Base-by-base conservation (phyloP, 306 rosid genomes). In the Inga leiocalycina region DNA sequence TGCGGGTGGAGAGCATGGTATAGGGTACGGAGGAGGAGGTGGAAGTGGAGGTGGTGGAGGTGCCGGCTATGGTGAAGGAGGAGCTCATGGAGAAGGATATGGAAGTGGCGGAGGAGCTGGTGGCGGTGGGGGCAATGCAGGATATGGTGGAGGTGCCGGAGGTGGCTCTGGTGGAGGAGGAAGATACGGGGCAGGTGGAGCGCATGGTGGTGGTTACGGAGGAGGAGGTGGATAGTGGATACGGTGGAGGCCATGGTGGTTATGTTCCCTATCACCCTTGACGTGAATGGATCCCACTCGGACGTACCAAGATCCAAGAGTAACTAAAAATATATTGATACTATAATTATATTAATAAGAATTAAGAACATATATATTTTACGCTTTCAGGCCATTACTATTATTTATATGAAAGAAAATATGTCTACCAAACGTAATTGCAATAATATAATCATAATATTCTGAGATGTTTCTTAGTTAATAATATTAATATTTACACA, bases 181-280 rank as follows among this genome's bases (percentile, higher is more conserved):
- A 7, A 85, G 84, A 12, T 77, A 77, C 1, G 81, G 81, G 4
- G 61, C 20, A 49, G 85, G 80, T 5, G 81, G 61, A 7, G 84
- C 54, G 24, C 71, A 70, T 57, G 77, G 83, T 30, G 81, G 81
- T 12, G 87, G 87, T 8, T 75, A 54, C 1, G 86, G 89, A 13
- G 80, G 84, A 13, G 89, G 84, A 4, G 83, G 76, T 43, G 87
- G 87, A 76, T 88, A 80, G 76, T 43, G 87, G 87, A 76, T 88
- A 80, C 64, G 91, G 89, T 0, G 95, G 90, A 4, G 91, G 95
- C 14, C 84, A 88, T 51, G 98, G 93, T 48, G 93, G 93, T 74
- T 89, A 92, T 85, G 80, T 80, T 43, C 95, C 93, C 34, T 41
- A 30, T 12, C 12, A 27, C 13, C 56, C 79, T 52, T 10, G 19